Evolutionary conservation across 164 flowering plant genomes (phyloP).

Genomic region (Stephania yunnanensis): DNA sequence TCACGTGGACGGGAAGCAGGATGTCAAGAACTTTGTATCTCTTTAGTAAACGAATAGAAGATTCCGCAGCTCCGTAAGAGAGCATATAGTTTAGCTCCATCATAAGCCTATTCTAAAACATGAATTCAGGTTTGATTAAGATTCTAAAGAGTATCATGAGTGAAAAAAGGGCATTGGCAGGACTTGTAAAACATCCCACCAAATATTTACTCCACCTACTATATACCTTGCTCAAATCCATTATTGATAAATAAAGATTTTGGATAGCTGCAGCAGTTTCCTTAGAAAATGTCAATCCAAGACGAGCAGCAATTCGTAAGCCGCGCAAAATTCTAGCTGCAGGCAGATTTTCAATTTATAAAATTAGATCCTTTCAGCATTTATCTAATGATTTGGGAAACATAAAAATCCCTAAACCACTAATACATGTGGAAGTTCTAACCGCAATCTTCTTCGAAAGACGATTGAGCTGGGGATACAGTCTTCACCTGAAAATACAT

Average conservation of each 20-base stretch:
- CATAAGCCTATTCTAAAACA: constrained; percentile 58
- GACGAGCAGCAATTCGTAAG: constrained; percentile 89
- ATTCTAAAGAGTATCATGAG: neutral
- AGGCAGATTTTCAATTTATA: constrained; percentile 11
- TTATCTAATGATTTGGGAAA: too few species aligned
- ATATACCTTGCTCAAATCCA: constrained; percentile 49
- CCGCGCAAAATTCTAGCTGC: constrained; percentile 93
- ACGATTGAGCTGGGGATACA: constrained; percentile 57
- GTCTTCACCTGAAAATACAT: constrained; percentile 61
- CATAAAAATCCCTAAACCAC: neutral
- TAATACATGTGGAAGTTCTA: constrained; percentile 22
- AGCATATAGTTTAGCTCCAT: constrained; percentile 90
- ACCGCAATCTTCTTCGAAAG: constrained; percentile 88
- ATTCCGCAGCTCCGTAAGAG: constrained; percentile 86
- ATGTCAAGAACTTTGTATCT: constrained; percentile 58
- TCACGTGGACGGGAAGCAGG: constrained; percentile 77
- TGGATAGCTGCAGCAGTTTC: constrained; percentile 64
- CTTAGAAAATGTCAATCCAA: constrained; percentile 58
- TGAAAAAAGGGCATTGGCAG: neutral
- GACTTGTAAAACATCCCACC: neutral
- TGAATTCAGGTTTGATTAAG: neutral
- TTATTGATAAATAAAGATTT: constrained; percentile 40
- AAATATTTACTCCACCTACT: neutral
- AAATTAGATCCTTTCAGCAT: neutral
- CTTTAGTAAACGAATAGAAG: constrained; percentile 60